phyloP scores from a whole-genome alignment of 768 basidiomycete genomes.

The Dentipellis fragilis region DNA sequence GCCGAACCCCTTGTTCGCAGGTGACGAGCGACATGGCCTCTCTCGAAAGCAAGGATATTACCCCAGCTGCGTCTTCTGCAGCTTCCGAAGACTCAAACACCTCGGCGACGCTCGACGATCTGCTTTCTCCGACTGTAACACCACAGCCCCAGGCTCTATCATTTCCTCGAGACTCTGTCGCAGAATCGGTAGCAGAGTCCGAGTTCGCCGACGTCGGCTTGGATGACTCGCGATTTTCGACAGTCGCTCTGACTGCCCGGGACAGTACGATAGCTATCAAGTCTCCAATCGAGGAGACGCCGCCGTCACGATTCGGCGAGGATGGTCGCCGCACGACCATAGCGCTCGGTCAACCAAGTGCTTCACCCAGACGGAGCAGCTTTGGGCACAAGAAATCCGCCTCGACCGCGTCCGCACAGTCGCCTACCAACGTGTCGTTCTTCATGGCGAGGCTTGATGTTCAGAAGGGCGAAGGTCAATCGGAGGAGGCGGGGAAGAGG shows the following conservation, averaged over 20 bases:
- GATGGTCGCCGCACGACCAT: conserved; percentile 14
- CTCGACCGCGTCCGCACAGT: conserved; percentile 49
- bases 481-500: conserved; percentile 27
- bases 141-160: conserved; percentile 10
- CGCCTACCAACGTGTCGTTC: conserved; percentile 41
- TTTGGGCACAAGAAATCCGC: conserved; percentile 48
- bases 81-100: background rate
- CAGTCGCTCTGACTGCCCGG: conserved; percentile 32
- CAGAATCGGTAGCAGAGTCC: conserved; percentile 6
- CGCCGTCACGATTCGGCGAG: conserved; percentile 14
- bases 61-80: background rate
- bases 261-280: conserved; percentile 18
- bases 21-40: background rate
- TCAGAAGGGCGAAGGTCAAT: conserved; percentile 33
- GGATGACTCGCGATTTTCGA: conserved; percentile 56
- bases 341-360: background rate
- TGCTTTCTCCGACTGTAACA: conserved; percentile 21
- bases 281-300: conserved; percentile 19
- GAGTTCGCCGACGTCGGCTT: conserved; percentile 49
- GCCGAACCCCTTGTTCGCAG: background rate
- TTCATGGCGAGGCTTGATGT: conserved; percentile 44
- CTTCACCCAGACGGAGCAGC: background rate
- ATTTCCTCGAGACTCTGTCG: conserved; percentile 8
- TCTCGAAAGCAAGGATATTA: background rate
- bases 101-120: conserved; percentile 16